Conservation (phyloP, 805 yeast species). For the Ogataea methanolica region DNA sequence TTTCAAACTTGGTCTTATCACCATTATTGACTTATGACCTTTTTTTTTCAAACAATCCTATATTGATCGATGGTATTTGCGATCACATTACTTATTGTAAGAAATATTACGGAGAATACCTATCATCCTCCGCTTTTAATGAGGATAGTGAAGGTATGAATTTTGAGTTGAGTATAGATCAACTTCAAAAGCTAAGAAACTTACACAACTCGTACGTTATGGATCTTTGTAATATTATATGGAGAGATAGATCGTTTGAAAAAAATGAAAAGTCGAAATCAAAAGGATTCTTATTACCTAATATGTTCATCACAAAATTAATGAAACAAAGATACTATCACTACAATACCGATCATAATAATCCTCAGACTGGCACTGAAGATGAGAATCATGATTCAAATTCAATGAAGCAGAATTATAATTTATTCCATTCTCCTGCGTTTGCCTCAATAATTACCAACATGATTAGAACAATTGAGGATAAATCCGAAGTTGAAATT, state of each 20-base stretch:
- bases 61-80: slow-evolving; percentile 41
- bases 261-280: slow-evolving; percentile 29
- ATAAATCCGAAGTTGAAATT: slow-evolving; percentile 28
- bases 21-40: slow-evolving; percentile 35
- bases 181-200: slow-evolving; percentile 21
- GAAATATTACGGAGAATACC: slow-evolving; percentile 26
- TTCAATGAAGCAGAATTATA: slow-evolving; percentile 25
- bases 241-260: slow-evolving; percentile 52
- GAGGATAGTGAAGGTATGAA: slow-evolving; percentile 9
- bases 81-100: slow-evolving; percentile 42
- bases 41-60: slow-evolving; percentile 39
- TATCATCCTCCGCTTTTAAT: slow-evolving; percentile 10
- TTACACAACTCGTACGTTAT: slow-evolving; percentile 47
- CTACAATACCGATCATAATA: slow-evolving; percentile 3
- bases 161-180: slow-evolving; percentile 7
- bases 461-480: slow-evolving; percentile 44
- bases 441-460: slow-evolving; percentile 42
- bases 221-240: slow-evolving; percentile 50
- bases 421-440: slow-evolving; percentile 48
- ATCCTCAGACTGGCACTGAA: slow-evolving; percentile 17
- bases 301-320: slow-evolving; percentile 29
- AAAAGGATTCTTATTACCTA: slow-evolving; percentile 36
- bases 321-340: slow-evolving; percentile 21
- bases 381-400: slow-evolving; percentile 12
- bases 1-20: slow-evolving; percentile 32